These are phyloP conservation scores for Cladobotryum protrusum DNA, from an alignment of 2,329 filamentous ascomycete genomes.

Conservation along the genomic window DNA sequence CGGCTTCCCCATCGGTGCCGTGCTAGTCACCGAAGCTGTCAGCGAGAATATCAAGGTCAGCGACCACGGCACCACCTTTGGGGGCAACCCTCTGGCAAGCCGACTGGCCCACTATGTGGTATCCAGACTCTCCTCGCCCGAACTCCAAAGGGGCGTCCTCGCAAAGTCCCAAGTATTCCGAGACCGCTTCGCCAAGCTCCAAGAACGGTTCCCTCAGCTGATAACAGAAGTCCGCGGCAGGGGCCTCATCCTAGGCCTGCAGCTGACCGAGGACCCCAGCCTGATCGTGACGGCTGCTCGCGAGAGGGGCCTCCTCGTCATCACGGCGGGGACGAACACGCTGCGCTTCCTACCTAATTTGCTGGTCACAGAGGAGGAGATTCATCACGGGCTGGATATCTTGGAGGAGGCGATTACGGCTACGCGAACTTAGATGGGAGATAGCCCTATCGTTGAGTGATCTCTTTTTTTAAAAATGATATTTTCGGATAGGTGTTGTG, in stretches of 20 bases:
- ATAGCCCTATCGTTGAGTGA: no score
- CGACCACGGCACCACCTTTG: slow-evolving; percentile 92
- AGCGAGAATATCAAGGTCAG: slow-evolving; percentile 46
- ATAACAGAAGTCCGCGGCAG: slow-evolving; percentile 75
- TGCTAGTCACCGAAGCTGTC: slow-evolving; percentile 36
- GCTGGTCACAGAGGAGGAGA: slow-evolving; percentile 73
- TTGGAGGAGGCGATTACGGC: slow-evolving; percentile 59
- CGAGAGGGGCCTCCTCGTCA: slow-evolving; percentile 80
- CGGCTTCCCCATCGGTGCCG: slow-evolving; percentile 87
- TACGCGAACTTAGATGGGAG: slow-evolving; percentile 24
- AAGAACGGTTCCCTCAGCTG: slow-evolving; percentile 54
- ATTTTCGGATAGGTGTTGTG: neutral
- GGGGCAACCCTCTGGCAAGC: slow-evolving; percentile 82
- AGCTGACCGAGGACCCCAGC: slow-evolving; percentile 67
- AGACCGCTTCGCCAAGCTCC: slow-evolving; percentile 42
- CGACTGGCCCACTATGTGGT: slow-evolving; percentile 84
- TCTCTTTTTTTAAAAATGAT: neutral
- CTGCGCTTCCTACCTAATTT: slow-evolving; percentile 86
- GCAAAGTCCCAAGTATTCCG: slow-evolving; percentile 54
- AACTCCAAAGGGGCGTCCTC: slow-evolving; percentile 63
- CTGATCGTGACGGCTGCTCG: slow-evolving; percentile 77
- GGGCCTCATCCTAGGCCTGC: slow-evolving; percentile 80
- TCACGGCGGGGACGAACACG: slow-evolving; percentile 89
- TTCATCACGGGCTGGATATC: slow-evolving; percentile 69
- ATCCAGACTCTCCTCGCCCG: slow-evolving; percentile 62